Conservation (phyloP, 2,329 filamentous ascomycete genomes). For the Talaromyces verruculosus region DNA sequence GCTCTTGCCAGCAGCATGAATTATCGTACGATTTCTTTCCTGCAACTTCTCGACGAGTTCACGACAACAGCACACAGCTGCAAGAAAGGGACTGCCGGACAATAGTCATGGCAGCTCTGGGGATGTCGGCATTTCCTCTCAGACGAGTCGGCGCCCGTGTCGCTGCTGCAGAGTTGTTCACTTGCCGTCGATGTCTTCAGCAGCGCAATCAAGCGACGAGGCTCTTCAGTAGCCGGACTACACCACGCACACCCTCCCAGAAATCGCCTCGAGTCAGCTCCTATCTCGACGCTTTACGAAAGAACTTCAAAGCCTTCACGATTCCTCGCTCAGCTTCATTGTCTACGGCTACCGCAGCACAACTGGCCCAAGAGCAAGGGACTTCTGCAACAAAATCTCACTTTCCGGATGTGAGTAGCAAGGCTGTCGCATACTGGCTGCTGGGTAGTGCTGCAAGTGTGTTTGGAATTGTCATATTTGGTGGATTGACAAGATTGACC, state of each 20-base stretch:
- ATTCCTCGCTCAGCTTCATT: slow-evolving; percentile 7
- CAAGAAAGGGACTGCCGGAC: neutral
- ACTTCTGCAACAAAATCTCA: slow-evolving; percentile 35
- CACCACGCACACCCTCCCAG: slow-evolving; percentile 29
- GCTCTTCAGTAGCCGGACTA: slow-evolving; percentile 34
- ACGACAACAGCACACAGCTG: neutral
- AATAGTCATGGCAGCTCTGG: slow-evolving; percentile 36
- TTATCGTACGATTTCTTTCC: slow-evolving; percentile 2
- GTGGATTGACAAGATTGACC: slow-evolving; percentile 87
- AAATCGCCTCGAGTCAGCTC: slow-evolving; percentile 31
- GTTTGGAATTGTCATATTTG: slow-evolving; percentile 95
- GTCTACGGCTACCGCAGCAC: slow-evolving; percentile 22
- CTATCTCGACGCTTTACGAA: slow-evolving; percentile 30
- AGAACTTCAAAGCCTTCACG: slow-evolving; percentile 15
- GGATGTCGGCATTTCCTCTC: slow-evolving; percentile 34
- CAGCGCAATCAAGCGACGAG: slow-evolving; percentile 33
- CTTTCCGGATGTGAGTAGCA: slow-evolving; percentile 65
- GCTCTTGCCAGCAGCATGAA: neutral
- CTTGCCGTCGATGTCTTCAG: slow-evolving; percentile 44
- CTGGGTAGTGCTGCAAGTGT: slow-evolving; percentile 88
- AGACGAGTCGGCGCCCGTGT: slow-evolving; percentile 36
- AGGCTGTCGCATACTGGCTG: slow-evolving; percentile 85
- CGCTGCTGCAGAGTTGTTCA: slow-evolving; percentile 41
- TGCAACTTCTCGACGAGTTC: neutral
- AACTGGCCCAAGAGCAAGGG: slow-evolving; percentile 27